These are phyloP conservation scores for Aspergillus pseudoterreus DNA, from an alignment of 2,329 filamentous ascomycete species.

Conservation along the genomic window DNA sequence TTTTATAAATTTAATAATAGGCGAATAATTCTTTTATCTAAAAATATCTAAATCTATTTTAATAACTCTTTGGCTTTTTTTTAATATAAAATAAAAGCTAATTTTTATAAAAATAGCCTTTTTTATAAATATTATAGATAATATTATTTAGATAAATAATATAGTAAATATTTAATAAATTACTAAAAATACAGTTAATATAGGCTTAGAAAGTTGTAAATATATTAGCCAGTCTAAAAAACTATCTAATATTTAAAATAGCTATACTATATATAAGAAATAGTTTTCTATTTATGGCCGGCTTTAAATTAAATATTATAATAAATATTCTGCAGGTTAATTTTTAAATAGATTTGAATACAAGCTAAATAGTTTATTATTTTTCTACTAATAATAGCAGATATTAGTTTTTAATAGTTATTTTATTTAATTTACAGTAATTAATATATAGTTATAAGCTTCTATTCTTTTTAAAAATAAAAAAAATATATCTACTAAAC, in stretches of 20 bases:
- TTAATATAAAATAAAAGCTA: not conserved
- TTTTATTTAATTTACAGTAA: not conserved
- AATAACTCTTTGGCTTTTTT: not conserved
- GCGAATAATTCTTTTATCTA: not conserved
- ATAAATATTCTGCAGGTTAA: no score
- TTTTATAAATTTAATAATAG: not conserved
- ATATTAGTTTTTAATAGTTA: not conserved
- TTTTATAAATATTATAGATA: not conserved
- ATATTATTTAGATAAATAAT: not conserved
- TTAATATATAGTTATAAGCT: not conserved
- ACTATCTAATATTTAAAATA: no score
- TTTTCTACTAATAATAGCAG: not conserved
- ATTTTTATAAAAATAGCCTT: not conserved
- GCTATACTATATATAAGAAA: not conserved
- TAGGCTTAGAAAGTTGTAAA: no score
- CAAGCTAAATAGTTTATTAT: no score
- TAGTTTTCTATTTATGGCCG: not conserved
- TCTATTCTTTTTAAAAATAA: not conserved
- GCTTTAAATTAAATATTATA: not conserved
- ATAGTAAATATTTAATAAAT: not conserved
- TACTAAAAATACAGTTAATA: not conserved
- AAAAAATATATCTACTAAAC: not conserved
- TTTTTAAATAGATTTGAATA: no score
- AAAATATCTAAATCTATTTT: not conserved
- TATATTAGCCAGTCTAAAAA: no score